Evolutionary conservation across 805 yeast species (phyloP).

Genomic region (Candida wancherniae): DNA sequence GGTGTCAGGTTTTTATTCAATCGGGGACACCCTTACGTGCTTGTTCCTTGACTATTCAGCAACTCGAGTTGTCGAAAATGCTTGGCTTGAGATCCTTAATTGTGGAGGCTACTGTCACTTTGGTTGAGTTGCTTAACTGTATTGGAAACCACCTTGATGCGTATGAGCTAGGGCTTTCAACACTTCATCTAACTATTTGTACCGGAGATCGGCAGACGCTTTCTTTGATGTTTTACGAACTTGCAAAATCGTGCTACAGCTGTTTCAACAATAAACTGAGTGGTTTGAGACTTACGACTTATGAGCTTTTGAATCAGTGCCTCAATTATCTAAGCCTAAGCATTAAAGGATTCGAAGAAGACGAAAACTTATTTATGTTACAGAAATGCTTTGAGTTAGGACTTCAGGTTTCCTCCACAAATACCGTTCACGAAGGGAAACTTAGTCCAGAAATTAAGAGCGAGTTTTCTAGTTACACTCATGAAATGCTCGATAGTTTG

Average conservation of each 20-base stretch:
- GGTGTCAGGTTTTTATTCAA: constrained; percentile 39
- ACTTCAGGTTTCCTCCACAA: constrained; percentile 7
- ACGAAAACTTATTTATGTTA: constrained; percentile 36
- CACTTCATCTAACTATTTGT: constrained; percentile 43
- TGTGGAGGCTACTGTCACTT: constrained; percentile 43
- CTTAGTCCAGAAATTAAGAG: constrained; percentile 9
- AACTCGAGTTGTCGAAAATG: constrained; percentile 43
- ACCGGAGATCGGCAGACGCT: constrained; percentile 34
- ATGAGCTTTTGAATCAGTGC: constrained; percentile 24
- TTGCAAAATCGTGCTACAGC: constrained; percentile 24
- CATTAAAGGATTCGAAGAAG: constrained; percentile 41
- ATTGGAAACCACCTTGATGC: constrained; percentile 43
- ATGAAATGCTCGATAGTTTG: constrained; percentile 11
- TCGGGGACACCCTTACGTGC: constrained; percentile 47
- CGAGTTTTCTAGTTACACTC: constrained; percentile 12
- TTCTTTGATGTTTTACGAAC: constrained; percentile 32
- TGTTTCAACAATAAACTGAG: constrained; percentile 2
- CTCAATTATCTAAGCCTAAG: constrained; percentile 38
- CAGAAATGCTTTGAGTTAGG: constrained; percentile 38
- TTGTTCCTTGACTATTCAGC: constrained; percentile 45
- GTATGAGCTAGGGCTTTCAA: constrained; percentile 31
- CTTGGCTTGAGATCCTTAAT: constrained; percentile 43
- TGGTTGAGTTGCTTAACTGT: constrained; percentile 42
- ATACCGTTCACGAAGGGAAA: constrained; percentile 5
- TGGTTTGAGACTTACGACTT: constrained; percentile 3